Conservation (phyloP, 352 stramenopile species). For the Globisporangium abappressorium region DNA sequence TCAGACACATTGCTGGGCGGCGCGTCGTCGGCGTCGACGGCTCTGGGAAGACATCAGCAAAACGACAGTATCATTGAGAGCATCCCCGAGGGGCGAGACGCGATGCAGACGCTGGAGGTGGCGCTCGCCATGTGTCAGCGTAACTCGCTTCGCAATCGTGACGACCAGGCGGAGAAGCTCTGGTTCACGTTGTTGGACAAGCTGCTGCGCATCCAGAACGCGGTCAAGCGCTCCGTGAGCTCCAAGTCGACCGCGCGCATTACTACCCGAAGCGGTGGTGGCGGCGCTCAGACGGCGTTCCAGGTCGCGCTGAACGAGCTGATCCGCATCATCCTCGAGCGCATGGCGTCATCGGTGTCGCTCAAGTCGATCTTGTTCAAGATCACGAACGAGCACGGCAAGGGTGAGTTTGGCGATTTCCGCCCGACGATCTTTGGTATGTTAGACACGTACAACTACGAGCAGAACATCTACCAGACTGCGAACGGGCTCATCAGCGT, state of each 20-base stretch:
- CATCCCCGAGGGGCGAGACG: conserved; percentile 66
- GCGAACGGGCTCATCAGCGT: conserved; percentile 80
- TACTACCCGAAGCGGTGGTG: conserved; percentile 54
- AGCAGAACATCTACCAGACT: conserved; percentile 88
- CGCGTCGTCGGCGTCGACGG: conserved; percentile 16
- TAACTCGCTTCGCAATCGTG: conserved; percentile 83
- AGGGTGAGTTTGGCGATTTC: conserved; percentile 92
- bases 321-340: conserved; percentile 91
- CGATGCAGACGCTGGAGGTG: conserved; percentile 90
- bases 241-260: conserved; percentile 62
- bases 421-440: conserved; percentile 93
- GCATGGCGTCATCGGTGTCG: conserved; percentile 93
- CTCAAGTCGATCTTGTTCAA: conserved; percentile 93
- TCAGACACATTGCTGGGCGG: conserved; percentile 33
- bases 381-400: conserved; percentile 93
- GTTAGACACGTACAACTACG: conserved; percentile 92
- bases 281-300: conserved; percentile 81
- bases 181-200: conserved; percentile 95
- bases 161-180: conserved; percentile 90
- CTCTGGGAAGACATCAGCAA: conserved; percentile 37
- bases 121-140: conserved; percentile 93
- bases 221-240: conserved; percentile 86
- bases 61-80: conserved; percentile 84
- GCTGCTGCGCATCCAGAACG: conserved; percentile 90
- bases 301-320: conserved; percentile 90